Percentiles rank a stretch among this genome's conserved stretches.
These are phyloP conservation scores for Haplosporangium sp. DNA, from an alignment of 371 early-diverging fungal genomes.

Conservation along the genomic window DNA sequence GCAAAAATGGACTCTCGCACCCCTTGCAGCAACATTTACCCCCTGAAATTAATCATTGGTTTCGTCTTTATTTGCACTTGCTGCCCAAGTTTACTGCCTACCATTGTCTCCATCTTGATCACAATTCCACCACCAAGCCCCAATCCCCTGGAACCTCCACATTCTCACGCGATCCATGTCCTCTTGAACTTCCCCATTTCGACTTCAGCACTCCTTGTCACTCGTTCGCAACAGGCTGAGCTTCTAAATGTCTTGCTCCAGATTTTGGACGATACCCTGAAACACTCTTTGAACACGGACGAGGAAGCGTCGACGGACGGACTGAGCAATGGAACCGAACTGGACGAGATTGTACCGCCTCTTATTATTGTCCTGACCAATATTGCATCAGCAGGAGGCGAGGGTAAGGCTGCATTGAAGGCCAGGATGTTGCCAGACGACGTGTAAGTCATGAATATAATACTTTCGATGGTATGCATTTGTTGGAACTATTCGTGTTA, in stretches of 20 bases:
- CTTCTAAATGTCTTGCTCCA: conserved; percentile 30
- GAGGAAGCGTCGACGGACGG: conserved; percentile 43
- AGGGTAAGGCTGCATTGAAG: conserved; percentile 55
- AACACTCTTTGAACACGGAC: conserved; percentile 43
- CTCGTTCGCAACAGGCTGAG: conserved; percentile 36
- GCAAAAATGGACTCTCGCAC: too few species aligned
- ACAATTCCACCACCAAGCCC: conserved; percentile 59
- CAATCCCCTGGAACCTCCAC: conserved; percentile 76
- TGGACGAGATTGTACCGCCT: conserved; percentile 77
- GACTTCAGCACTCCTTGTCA: conserved; percentile 35
- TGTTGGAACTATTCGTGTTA: neutral
- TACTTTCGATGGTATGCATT: neutral
- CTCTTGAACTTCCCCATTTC: conserved; percentile 43
- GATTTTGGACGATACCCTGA: conserved; percentile 47
- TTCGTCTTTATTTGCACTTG: neutral
- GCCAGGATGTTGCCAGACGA: conserved; percentile 66
- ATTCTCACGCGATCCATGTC: conserved; percentile 78
- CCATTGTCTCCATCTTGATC: conserved; percentile 57
- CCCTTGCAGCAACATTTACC: too few species aligned
- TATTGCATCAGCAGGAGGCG: conserved; percentile 62
- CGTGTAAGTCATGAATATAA: conserved; percentile 61
- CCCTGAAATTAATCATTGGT: neutral
- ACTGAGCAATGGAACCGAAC: conserved; percentile 51
- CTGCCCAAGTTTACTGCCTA: conserved; percentile 57
- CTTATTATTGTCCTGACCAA: conserved; percentile 65